These are phyloP conservation scores for Globisporangium splendens DNA, from an alignment of 352 stramenopile genomes.

Conservation along the genomic window DNA sequence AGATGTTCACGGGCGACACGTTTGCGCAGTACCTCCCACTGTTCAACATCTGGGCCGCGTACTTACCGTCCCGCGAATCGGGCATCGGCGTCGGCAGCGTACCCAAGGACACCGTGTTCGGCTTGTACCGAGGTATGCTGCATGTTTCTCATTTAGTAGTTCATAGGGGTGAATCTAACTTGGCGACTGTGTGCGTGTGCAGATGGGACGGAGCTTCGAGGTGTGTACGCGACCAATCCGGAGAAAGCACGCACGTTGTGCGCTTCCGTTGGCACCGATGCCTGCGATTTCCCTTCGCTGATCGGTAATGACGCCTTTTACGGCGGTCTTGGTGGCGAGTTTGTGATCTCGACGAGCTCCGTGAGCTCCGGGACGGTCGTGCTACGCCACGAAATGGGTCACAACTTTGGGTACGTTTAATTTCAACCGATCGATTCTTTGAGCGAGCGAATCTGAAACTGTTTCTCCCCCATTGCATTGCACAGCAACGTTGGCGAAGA, in stretches of 20 bases:
- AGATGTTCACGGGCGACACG: constrained; percentile 33
- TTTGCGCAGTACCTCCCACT: constrained; percentile 27
- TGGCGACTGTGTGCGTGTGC: background rate
- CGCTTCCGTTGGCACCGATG: background rate
- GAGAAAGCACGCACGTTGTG: constrained; percentile 14
- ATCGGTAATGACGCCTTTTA: constrained; percentile 41
- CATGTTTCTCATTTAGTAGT: too few relatives aligned
- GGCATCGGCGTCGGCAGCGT: constrained; percentile 20
- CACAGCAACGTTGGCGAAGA: constrained; percentile 31
- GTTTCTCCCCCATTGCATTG: too few relatives aligned
- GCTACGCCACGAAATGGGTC: constrained; percentile 35
- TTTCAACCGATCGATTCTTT: too few relatives aligned
- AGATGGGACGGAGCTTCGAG: constrained; percentile 17
- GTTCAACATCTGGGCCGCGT: constrained; percentile 29
- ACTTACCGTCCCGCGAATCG: constrained; percentile 17
- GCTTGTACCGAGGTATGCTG: constrained; percentile 19
- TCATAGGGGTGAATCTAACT: too few relatives aligned
- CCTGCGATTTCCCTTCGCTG: constrained; percentile 31
- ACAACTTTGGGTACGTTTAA: constrained; percentile 23
- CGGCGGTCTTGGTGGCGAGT: constrained; percentile 33
- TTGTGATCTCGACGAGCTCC: constrained; percentile 32
- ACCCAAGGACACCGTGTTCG: constrained; percentile 21
- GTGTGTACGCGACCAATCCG: constrained; percentile 17
- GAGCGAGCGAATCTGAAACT: too few relatives aligned
- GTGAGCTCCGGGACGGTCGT: constrained; percentile 26